Conservation (phyloP, 2,329 filamentous ascomycete genomes). For the Pseudocercospora ulei region DNA sequence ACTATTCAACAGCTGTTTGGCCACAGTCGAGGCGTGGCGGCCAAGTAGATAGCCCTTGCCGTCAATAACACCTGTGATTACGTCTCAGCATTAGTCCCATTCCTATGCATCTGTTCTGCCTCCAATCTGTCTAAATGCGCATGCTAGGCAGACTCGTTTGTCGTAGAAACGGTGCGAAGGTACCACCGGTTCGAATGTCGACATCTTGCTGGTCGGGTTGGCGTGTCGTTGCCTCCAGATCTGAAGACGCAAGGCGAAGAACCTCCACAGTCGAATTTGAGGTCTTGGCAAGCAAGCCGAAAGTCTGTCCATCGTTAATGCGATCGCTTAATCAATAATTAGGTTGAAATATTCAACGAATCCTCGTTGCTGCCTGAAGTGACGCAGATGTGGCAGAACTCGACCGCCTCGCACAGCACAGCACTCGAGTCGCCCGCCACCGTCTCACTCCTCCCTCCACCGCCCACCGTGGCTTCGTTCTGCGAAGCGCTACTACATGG, state of each 20-base stretch:
- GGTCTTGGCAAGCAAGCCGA: too few relatives aligned
- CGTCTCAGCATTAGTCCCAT: conserved; percentile 14
- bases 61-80: conserved; percentile 76
- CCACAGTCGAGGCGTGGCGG: conserved; percentile 93
- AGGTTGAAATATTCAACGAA: too few relatives aligned
- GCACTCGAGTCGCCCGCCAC: not conserved
- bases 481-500: conserved; percentile 7
- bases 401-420: too few relatives aligned
- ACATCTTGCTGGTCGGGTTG: conserved; percentile 43
- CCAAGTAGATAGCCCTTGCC: conserved; percentile 99
- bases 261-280: too few relatives aligned
- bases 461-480: conserved; percentile 8
- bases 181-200: conserved; percentile 58
- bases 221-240: not conserved
- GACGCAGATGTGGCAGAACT: too few relatives aligned
- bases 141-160: conserved; percentile 7
- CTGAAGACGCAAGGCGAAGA: too few relatives aligned
- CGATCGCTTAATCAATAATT: too few relatives aligned
- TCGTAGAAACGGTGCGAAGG: conserved; percentile 32
- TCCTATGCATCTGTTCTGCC: not conserved
- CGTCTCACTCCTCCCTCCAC: not conserved
- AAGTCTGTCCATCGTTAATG: too few relatives aligned
- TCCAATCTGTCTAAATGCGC: conserved; percentile 6
- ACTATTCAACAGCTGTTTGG: conserved; percentile 97
- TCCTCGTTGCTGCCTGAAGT: too few relatives aligned